Evolutionary conservation across 1,139 yeast genomes (phyloP), one percentile per base, ranked within the genome.

Genomic region (Geotrichum citri-aurantii): DNA sequence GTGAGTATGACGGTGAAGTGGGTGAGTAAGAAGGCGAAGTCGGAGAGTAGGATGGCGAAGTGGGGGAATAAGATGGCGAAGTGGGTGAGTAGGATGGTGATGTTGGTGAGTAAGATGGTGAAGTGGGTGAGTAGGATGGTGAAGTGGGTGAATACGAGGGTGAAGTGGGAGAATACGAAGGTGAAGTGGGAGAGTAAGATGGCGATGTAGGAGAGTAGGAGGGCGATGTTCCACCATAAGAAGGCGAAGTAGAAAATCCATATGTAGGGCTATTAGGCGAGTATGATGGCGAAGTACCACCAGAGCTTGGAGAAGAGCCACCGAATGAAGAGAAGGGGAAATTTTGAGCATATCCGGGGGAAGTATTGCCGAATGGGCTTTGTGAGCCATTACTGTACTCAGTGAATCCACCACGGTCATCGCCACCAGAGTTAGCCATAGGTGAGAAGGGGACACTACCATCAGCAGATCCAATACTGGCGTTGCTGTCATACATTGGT

Each of bases 361-460:
- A 84, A n/a, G 81, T 79, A 33, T 58, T 59, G 62, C 82, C 85
- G 64, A 77, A 79, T 14, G 81, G 79, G 62, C 80, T 76, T 63
- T 72, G 74, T 59, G 73, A 70, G 50, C 80, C 80, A 54, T 86
- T 87, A 61, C 95, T 96, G 70, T 93, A 93, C 62, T 92, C 95
- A 7, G 98, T 90, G 69, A 92, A 87, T 2, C 97, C 97, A 64
- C 99, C 99, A 55, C 84, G 77, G 55, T 84, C 88, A 66, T 88
- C 96, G 42, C 84, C 80, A 65, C 96, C 95, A 23, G 96, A 87
- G 58, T 92, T 90, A 60, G 87, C 96, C 71, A 92, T 80, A 59
- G 99, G 99, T 52, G 99, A 93, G 79, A 95, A 95, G 31, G 74
- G 68, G 2, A 76, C 78, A 54, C 65, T 66, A 65, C 91, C 91